Percentiles rank a stretch among this genome's conserved stretches.
phyloP scores from a whole-genome alignment of 1,284 basidiomycete genomes.

The Pisolithus thermaeus region DNA sequence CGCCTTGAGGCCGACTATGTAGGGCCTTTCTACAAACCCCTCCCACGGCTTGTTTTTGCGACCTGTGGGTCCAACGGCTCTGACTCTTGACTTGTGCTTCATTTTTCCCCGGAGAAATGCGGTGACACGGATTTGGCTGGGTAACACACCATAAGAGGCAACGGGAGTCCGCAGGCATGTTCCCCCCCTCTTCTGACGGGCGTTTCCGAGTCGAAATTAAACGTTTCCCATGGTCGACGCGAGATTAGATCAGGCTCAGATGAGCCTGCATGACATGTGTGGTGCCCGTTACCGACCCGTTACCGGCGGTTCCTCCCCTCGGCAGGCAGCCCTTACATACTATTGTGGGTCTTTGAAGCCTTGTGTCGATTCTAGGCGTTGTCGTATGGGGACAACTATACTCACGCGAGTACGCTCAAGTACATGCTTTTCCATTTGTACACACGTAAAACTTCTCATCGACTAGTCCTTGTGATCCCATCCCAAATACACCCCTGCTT shows the following conservation, averaged over 20 bases:
- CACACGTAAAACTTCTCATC: too few relatives aligned
- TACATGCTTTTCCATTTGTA: too few relatives aligned
- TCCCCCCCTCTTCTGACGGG: conserved; percentile 10
- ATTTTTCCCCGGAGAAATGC: conserved; percentile 10
- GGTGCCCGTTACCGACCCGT: neutral
- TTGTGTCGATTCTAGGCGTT: neutral
- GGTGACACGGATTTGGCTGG: conserved; percentile 15
- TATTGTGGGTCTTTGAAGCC: conserved; percentile 4
- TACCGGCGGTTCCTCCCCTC: conserved; percentile 2
- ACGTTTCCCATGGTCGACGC: conserved; percentile 15
- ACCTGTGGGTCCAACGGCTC: neutral
- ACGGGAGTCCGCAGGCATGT: conserved; percentile 22
- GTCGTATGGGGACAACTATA: conserved; percentile 1
- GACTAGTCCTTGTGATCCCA: too few relatives aligned
- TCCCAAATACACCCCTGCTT: too few relatives aligned
- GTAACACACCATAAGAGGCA: conserved; percentile 16
- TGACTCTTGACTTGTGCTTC: neutral
- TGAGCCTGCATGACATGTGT: neutral
- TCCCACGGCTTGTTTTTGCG: neutral
- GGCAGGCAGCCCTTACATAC: conserved; percentile 2
- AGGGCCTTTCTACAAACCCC: conserved; percentile 4
- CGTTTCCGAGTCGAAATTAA: conserved; percentile 23
- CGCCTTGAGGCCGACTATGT: conserved; percentile 11
- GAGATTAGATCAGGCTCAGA: conserved; percentile 20
- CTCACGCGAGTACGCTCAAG: conserved; percentile 16